Evolutionary conservation across 2,329 filamentous ascomycete genomes (phyloP).

Genomic region (Malbranchea zuffiana): DNA sequence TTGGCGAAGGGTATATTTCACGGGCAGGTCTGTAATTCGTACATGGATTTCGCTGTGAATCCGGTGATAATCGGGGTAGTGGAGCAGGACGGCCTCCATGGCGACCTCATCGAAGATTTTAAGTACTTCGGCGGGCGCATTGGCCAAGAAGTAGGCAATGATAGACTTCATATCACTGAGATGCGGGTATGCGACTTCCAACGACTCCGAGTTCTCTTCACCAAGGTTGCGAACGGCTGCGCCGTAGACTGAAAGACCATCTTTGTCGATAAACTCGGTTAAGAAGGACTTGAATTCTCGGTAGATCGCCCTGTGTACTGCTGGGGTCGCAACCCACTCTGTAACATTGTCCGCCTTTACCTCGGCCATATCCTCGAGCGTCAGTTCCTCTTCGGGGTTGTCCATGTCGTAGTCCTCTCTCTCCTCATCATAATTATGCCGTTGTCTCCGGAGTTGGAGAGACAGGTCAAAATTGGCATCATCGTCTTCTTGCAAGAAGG

Average conservation of each 20-base stretch:
- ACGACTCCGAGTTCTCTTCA: slow-evolving; percentile 89
- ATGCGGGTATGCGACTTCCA: slow-evolving; percentile 94
- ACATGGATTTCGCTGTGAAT: slow-evolving; percentile 98
- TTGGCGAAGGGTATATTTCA: slow-evolving; percentile 89
- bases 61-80: slow-evolving; percentile 94
- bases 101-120: slow-evolving; percentile 95
- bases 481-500: slow-evolving; percentile 61
- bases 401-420: slow-evolving; percentile 84
- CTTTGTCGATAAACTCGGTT: slow-evolving; percentile 86
- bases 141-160: slow-evolving; percentile 89
- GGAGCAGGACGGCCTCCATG: slow-evolving; percentile 88
- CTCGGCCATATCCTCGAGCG: slow-evolving; percentile 80
- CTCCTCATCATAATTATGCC: slow-evolving; percentile 90
- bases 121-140: slow-evolving; percentile 87
- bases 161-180: slow-evolving; percentile 83
- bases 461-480: slow-evolving; percentile 79
- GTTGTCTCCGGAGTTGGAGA: slow-evolving; percentile 69
- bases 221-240: slow-evolving; percentile 90
- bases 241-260: slow-evolving; percentile 85
- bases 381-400: slow-evolving; percentile 91
- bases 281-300: slow-evolving; percentile 96
- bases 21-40: slow-evolving; percentile 85
- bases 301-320: slow-evolving; percentile 85
- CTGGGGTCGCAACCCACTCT: slow-evolving; percentile 85
- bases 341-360: slow-evolving; percentile 88